Conservation (phyloP, 345 rosid genomes). For the Citrus maxima region DNA sequence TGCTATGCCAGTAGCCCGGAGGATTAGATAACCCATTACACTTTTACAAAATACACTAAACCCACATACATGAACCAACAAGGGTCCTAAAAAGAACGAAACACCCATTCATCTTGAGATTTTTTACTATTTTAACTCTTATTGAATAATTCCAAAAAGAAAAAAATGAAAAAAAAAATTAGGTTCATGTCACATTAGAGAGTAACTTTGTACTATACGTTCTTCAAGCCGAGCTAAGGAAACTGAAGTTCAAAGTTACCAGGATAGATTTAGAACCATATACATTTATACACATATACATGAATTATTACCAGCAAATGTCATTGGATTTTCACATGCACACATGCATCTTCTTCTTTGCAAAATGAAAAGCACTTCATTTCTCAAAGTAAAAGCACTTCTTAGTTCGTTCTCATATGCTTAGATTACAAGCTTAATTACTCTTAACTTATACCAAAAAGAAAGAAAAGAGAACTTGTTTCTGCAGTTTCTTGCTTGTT, state of each 20-base stretch:
- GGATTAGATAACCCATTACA: no score
- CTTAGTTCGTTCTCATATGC: neutral
- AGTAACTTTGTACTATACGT: neutral
- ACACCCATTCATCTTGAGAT: neutral
- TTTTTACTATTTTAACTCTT: neutral
- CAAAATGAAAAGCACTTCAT: constrained; percentile 5
- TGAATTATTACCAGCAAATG: neutral
- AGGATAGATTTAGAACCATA: constrained; percentile 15
- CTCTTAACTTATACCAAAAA: neutral
- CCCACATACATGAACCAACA: no score
- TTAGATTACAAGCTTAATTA: neutral
- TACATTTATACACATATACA: no score
- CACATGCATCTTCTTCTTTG: constrained; percentile 9
- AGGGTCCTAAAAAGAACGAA: neutral
- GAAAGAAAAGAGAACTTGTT: neutral
- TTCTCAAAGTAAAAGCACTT: neutral
- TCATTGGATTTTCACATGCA: constrained; percentile 25
- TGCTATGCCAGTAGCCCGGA: no score
- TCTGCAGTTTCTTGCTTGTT: neutral
- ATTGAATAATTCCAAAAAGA: neutral
- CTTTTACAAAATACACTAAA: no score
- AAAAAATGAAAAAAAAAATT: no score
- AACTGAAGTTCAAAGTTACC: constrained; percentile 18
- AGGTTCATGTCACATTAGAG: neutral
- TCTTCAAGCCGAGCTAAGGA: neutral